A percentile compares a stretch with the other conserved stretches of the same genome.
These are phyloP conservation scores for Houttuynia cordata DNA, from an alignment of 164 flowering plant species.

Conservation along the genomic window DNA sequence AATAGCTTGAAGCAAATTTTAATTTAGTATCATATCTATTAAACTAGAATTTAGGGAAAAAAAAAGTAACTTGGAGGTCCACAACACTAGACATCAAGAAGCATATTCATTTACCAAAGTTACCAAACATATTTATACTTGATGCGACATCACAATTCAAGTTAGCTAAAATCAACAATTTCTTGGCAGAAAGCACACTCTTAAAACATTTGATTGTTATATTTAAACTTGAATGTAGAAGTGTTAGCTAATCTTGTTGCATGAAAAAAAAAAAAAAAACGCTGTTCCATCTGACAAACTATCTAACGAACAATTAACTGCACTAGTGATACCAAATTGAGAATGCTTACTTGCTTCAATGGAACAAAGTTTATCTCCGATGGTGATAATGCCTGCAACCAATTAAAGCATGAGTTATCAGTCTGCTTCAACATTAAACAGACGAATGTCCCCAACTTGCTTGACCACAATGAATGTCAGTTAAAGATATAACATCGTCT, in stretches of 20 bases:
- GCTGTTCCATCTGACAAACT: background rate
- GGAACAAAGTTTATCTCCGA: constrained; percentile 79
- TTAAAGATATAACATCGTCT: too few relatives aligned
- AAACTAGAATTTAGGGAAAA: too few relatives aligned
- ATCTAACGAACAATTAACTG: background rate
- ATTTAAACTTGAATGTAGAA: background rate
- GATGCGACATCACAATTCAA: background rate
- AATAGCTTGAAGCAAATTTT: too few relatives aligned
- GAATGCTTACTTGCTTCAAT: constrained; percentile 62
- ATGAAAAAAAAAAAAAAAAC: too few relatives aligned
- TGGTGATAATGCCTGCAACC: constrained; percentile 79
- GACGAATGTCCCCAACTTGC: background rate
- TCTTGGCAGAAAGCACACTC: background rate
- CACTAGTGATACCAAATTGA: background rate
- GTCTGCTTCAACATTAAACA: background rate
- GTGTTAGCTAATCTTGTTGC: background rate
- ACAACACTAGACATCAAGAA: too few relatives aligned
- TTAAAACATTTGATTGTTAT: too few relatives aligned
- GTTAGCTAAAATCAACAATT: background rate
- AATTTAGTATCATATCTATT: too few relatives aligned
- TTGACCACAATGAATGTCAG: background rate
- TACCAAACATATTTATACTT: too few relatives aligned
- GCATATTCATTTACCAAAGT: background rate
- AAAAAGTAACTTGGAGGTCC: too few relatives aligned
- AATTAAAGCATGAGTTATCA: constrained; percentile 1